Evolutionary conservation across 2,329 filamentous ascomycete species (phyloP).

Genomic region (Aspergillus sp.): DNA sequence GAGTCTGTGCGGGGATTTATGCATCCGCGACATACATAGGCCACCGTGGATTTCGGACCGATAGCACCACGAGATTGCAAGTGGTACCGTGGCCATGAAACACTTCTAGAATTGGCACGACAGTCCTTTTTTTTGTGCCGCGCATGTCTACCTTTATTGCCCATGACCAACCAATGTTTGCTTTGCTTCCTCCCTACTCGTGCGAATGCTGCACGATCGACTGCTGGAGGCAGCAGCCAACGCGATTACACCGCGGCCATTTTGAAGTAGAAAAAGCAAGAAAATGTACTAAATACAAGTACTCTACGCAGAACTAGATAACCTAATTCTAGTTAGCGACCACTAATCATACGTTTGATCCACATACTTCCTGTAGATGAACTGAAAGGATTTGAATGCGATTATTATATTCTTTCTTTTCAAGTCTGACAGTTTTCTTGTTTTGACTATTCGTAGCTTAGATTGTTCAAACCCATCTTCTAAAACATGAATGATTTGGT

Average conservation of each 20-base stretch:
- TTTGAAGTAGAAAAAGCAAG: too few species aligned
- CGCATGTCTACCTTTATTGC: not conserved
- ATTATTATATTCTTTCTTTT: not conserved
- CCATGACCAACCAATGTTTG: not conserved
- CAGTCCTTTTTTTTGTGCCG: not conserved
- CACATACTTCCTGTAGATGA: not conserved
- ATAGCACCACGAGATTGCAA: not conserved
- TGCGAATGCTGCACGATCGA: not conserved
- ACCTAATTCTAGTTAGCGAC: too few species aligned
- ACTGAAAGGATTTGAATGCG: not conserved
- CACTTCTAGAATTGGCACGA: not conserved
- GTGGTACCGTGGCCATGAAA: not conserved
- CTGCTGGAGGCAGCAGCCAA: not conserved
- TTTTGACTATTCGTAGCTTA: not conserved
- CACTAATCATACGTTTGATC: too few species aligned
- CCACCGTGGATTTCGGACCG: not conserved
- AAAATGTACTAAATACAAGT: too few species aligned
- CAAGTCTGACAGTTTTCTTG: not conserved
- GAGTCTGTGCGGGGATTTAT: not conserved
- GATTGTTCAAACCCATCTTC: not conserved
- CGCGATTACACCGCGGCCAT: too few species aligned
- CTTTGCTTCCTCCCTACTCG: not conserved
- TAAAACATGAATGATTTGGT: not conserved
- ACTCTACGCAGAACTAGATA: too few species aligned
- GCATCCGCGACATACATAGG: not conserved